These are phyloP conservation scores for Leccinum broughii DNA, from an alignment of 768 basidiomycete genomes.

Conservation along the genomic window DNA sequence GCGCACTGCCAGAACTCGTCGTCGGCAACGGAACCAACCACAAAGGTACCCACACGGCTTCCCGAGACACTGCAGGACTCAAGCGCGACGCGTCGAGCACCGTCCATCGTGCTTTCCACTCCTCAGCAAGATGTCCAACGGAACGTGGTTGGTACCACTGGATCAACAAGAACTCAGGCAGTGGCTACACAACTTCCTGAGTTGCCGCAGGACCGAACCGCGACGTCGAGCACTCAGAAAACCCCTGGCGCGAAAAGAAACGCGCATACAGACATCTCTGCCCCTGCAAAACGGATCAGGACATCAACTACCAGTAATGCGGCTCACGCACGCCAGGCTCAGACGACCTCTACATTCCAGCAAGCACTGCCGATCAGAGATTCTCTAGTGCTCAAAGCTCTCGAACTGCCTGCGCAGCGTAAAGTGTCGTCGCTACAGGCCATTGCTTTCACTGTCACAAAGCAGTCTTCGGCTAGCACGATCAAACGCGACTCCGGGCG, in stretches of 20 bases:
- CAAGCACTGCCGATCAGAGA: background rate
- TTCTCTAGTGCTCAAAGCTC: conserved; percentile 9
- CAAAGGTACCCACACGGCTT: background rate
- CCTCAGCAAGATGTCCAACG: background rate
- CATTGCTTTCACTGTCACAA: background rate
- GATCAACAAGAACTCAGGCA: background rate
- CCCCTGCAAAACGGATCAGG: conserved; percentile 18
- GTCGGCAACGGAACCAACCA: background rate
- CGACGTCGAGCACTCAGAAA: background rate
- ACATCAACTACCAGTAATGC: background rate
- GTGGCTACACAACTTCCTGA: background rate
- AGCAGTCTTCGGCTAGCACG: background rate
- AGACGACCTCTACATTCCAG: background rate
- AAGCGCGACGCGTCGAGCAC: background rate
- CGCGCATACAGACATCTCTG: conserved; percentile 21
- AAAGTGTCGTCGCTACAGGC: background rate
- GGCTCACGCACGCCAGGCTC: background rate
- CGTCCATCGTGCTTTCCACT: background rate
- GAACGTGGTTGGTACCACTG: background rate
- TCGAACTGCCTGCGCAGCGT: background rate
- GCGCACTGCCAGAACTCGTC: background rate
- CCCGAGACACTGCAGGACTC: background rate
- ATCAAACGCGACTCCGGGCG: conserved; percentile 5
- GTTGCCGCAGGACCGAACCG: background rate
- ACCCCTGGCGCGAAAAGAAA: conserved; percentile 15